These are phyloP conservation scores for Penicillium dipodomyicola DNA, from an alignment of 495 filamentous ascomycete genomes.

Conservation along the genomic window DNA sequence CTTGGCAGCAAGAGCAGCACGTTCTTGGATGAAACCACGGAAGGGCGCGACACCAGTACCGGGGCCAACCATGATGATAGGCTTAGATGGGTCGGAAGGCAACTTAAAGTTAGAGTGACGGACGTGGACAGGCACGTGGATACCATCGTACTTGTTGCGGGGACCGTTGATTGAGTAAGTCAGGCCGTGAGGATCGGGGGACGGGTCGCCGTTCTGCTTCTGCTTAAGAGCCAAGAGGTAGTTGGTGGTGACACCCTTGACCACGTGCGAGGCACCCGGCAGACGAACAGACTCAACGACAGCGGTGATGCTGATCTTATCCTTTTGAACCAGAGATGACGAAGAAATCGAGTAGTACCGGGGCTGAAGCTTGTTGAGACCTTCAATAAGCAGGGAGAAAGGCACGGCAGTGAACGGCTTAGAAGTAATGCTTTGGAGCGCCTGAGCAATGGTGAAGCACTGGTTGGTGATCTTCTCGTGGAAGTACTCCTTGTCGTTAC, in stretches of 20 bases:
- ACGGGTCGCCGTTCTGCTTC: constrained; percentile 89
- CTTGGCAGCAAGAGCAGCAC: constrained; percentile 71
- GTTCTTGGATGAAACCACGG: constrained; percentile 92
- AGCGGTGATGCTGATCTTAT: constrained; percentile 90
- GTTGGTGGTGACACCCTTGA: constrained; percentile 96
- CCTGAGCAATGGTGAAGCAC: constrained; percentile 87
- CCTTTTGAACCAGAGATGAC: constrained; percentile 88
- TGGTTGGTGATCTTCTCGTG: constrained; percentile 78
- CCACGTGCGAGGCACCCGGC: constrained; percentile 73
- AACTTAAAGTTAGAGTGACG: constrained; percentile 99
- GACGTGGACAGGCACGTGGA: constrained; percentile 93
- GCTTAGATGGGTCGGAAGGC: constrained; percentile 89
- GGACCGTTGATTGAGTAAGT: constrained; percentile 89
- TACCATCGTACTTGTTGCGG: constrained; percentile 94
- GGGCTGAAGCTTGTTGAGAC: constrained; percentile 89
- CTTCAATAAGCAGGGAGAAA: constrained; percentile 94
- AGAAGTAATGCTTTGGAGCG: constrained; percentile 70
- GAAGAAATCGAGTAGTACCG: constrained; percentile 99
- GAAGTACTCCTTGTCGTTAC: constrained; percentile 95
- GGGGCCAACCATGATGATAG: constrained; percentile 93
- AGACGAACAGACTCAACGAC: constrained; percentile 82
- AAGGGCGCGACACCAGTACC: constrained; percentile 97
- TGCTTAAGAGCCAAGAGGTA: constrained; percentile 95
- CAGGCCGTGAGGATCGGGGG: constrained; percentile 80
- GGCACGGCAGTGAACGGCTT: constrained; percentile 79